These are phyloP conservation scores for Penicillium parvum DNA, from an alignment of 495 filamentous ascomycete species.

Conservation along the genomic window DNA sequence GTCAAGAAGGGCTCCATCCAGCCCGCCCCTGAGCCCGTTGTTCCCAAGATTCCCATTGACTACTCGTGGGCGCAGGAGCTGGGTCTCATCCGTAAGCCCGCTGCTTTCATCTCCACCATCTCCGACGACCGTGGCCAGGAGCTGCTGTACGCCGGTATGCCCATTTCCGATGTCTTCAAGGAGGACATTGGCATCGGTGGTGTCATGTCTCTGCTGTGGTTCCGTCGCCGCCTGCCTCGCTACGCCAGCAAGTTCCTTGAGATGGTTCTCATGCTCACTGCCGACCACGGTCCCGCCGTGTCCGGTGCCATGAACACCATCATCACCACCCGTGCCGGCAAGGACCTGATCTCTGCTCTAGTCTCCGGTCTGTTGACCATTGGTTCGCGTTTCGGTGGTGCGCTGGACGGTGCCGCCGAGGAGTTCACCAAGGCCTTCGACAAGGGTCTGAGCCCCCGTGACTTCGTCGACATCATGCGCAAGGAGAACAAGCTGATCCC, in stretches of 20 bases:
- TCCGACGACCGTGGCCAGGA: conserved; percentile 99
- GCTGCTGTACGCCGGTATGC: conserved; percentile 97
- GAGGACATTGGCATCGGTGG: conserved; percentile 99
- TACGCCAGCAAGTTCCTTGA: conserved; percentile 98
- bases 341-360: conserved; percentile 93
- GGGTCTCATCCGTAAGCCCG: conserved; percentile 97
- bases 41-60: conserved; percentile 99
- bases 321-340: conserved; percentile 97
- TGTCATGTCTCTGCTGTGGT: conserved; percentile 99
- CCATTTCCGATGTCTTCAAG: conserved; percentile 97
- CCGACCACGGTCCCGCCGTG: conserved; percentile 97
- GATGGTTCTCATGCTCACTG: conserved; percentile 99
- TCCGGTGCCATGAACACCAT: conserved; percentile 99
- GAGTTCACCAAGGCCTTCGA: conserved; percentile 98
- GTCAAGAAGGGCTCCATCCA: conserved; percentile 78
- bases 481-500: conserved; percentile 99
- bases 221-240: conserved; percentile 93
- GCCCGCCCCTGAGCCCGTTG: conserved; percentile 81
- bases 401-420: conserved; percentile 94
- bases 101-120: conserved; percentile 99
- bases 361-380: conserved; percentile 97
- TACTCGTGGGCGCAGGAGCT: conserved; percentile 99
- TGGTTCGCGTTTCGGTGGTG: conserved; percentile 96
- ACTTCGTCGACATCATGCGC: conserved; percentile 97
- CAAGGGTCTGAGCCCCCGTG: conserved; percentile 95